Evolutionary conservation across 2,329 filamentous ascomycete species (phyloP).

Genomic region (Cercospora sesami): DNA sequence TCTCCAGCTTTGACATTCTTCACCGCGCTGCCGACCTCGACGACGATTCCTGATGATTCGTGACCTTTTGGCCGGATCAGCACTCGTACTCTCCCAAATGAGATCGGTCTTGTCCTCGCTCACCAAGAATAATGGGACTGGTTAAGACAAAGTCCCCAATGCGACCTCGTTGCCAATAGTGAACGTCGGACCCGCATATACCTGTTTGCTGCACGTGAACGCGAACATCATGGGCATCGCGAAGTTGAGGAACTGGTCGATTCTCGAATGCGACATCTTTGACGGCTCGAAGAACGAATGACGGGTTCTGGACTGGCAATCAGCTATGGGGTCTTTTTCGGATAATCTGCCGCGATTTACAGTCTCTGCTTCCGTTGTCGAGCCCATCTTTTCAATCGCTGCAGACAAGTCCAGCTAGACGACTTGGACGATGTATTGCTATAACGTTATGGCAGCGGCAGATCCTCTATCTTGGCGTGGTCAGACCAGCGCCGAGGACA

Average conservation of each 20-base stretch:
- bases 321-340: background rate
- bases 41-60: conserved; percentile 40
- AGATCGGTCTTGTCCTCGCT: conserved; percentile 38
- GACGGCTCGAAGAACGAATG: conserved; percentile 75
- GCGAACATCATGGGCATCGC: conserved; percentile 67
- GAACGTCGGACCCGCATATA: conserved; percentile 74
- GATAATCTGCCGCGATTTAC: background rate
- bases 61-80: conserved; percentile 13
- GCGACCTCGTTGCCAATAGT: conserved; percentile 49
- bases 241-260: conserved; percentile 67
- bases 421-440: background rate
- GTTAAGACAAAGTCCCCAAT: conserved; percentile 51
- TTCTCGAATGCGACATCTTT: conserved; percentile 71
- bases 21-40: conserved; percentile 45
- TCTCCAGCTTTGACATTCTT: conserved; percentile 49
- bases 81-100: conserved; percentile 43
- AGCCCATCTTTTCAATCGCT: background rate
- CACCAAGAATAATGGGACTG: conserved; percentile 47
- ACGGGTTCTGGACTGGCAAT: conserved; percentile 63
- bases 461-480: background rate
- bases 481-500: background rate
- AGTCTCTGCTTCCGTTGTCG: conserved; percentile 1
- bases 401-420: background rate
- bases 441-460: background rate
- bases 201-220: conserved; percentile 79